These are phyloP conservation scores for Botrytis porri DNA, from an alignment of 2,329 filamentous ascomycete genomes.

Conservation along the genomic window DNA sequence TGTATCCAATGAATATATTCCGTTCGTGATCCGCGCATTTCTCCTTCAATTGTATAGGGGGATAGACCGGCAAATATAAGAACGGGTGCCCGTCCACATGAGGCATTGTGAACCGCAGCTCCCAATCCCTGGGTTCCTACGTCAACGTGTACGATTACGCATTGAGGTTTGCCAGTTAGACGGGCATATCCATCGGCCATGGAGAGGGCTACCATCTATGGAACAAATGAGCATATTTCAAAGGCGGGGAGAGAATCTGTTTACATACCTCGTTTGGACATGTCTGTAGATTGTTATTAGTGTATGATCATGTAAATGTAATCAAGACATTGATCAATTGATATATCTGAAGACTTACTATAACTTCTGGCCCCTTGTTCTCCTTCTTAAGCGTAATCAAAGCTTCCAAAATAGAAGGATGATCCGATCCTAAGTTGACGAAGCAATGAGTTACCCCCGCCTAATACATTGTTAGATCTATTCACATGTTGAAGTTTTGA, in stretches of 20 bases:
- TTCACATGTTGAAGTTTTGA: background rate
- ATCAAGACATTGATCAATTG: background rate
- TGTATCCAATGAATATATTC: constrained; percentile 81
- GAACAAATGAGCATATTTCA: constrained; percentile 22
- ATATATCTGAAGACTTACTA: constrained; percentile 3
- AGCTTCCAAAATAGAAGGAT: constrained; percentile 69
- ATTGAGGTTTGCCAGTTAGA: constrained; percentile 63
- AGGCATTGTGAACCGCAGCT: constrained; percentile 69
- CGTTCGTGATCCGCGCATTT: constrained; percentile 65
- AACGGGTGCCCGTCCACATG: constrained; percentile 63
- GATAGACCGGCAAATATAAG: constrained; percentile 74
- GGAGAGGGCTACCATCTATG: constrained; percentile 69
- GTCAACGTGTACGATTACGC: constrained; percentile 66
- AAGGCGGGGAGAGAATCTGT: constrained; percentile 15
- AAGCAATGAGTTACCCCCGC: constrained; percentile 53
- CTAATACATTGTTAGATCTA: constrained; percentile 25
- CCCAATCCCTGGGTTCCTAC: constrained; percentile 71
- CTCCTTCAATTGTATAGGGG: constrained; percentile 69
- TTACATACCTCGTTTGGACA: constrained; percentile 63
- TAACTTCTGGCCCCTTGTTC: constrained; percentile 60
- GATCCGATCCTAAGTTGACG: constrained; percentile 59
- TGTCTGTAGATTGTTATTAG: constrained; percentile 35
- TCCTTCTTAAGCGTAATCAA: constrained; percentile 70
- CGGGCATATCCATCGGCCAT: constrained; percentile 75
- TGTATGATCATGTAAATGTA: background rate